Evolutionary conservation across 139 green algal genomes (phyloP), one percentile per base, ranked within the genome.

Genomic region (Edaphochlamys debaryana): DNA sequence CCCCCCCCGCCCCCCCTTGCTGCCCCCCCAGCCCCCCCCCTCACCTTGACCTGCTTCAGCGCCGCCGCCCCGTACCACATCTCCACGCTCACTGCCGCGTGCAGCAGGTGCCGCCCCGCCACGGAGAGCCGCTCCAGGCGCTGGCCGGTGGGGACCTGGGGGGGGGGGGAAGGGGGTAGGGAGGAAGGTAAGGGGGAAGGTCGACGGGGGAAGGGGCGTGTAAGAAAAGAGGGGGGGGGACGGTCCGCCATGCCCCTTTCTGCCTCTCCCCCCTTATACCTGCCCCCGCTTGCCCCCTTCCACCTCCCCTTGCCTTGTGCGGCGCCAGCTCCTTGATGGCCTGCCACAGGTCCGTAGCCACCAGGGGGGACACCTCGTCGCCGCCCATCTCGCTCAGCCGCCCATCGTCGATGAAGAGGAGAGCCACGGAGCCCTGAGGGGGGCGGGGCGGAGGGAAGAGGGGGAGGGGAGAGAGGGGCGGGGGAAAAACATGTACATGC

Each of bases 371-470:
- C 42, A 75, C 70, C 34, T 80, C 60, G 54, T 75, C 70, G 38
- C 64, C 80, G 13, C 69, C 80, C 45, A 73, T 74, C 67, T 87
- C 80, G 37, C 52, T 67, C 36, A 89, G 56, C 41, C 80, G 86
- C n/a, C 86, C 86, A 38, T 86, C 80, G 50, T 89, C 86, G n/a
- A 89, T 82, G 68, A 87, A 87, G 41, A 89, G 45, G 37, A 89
- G 68, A 6, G 79, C 73, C 11, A 89, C 69, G 37, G 67, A 63
- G 37, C 85, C 79, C 62, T n/a, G n/a, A n/a, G n/a, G n/a, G n/a
- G n/a, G n/a, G n/a, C n/a, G n/a, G n/a, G n/a, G n/a, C n/a, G n/a
- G n/a, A n/a, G n/a, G n/a, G n/a, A n/a, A n/a, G n/a, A n/a, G n/a
- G n/a, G n/a, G n/a, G n/a, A n/a, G n/a, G n/a, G n/a, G n/a, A n/a